Base-by-base conservation (phyloP, 345 rosid genomes). In the Aegle marmelos region DNA sequence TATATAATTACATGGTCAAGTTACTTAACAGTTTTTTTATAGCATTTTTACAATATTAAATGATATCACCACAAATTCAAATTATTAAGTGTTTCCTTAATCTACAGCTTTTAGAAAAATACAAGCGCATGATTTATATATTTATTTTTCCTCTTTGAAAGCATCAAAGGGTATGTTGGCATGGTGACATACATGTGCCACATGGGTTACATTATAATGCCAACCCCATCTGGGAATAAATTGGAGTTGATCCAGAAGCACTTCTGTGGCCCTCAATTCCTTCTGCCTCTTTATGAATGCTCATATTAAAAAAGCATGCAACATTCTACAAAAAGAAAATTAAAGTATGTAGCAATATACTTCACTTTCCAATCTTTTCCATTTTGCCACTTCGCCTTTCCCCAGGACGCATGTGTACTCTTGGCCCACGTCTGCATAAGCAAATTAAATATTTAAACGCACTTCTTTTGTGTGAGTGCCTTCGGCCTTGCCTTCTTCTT, bases 331-430 rank as follows among this genome's bases (percentile, higher is more conserved):
- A 74, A 60, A 60, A 41, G 41, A 48, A 62, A 45, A 63, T 8
- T 10, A 58, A 62, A 74, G 53, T 10, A 10, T 33, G 36, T 28
- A 2, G 28, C 27, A 17, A 13, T 13, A 50, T 64, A 64, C 56
- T 7, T 21, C 50, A 13, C 50, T 48, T 50, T 64, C 62, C 16
- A 62, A 25, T 31, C 16, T 25, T 50, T 53, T n/a, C 36, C 24
- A 31, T 62, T 62, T 64, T 1, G 16, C 78, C 54, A 53, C 64
- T 65, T 13, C 14, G 45, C 45, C 28, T 64, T 62, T 62, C 10
- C 75, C 70, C 50, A n/a, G 8, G 59, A 16, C n/a, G 53, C 78
- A 76, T 53, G 78, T 76, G 72, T 75, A n/a, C 36, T 75, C 2
- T 64, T 50, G 78, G 71, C 50, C 71, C 71, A 64, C 76, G 4